Evolutionary conservation across 345 rosid genomes (phyloP), one percentile per base, ranked within the genome.

Genomic region (Boechera stricta): DNA sequence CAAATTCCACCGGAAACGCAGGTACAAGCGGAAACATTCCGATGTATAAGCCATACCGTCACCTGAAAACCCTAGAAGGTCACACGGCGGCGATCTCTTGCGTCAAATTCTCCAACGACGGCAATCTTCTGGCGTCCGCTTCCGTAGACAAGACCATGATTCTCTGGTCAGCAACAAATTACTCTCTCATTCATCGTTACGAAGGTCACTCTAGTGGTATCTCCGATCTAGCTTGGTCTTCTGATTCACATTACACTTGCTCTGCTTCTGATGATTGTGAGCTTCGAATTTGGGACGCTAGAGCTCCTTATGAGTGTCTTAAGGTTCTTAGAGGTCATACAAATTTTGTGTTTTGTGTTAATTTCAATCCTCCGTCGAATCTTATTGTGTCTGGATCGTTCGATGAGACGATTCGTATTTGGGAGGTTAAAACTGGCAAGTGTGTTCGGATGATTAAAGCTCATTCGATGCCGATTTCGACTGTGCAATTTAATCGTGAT

Each of bases 221-320:
- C 63, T 88, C 89, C 5, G 98, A 94, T 85, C 82, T 94, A 2
- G 96, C 98, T 48, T 94, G 98, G 98, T 94, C 98, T 42, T 89
- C 91, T 5, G 96, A 95, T 73, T 91, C 98, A 32, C 99, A 88
- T 80, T 92, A 95, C 82, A 89, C 94, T 71, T 95, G 98, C 80
- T 92, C 99, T 54, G 97, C 97, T 53, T 92, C 99, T 36, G 98
- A 95, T 55, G 99, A 95, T 59, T 86, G 88, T 36, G 72, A 98
- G 65, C 88, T 95, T 76, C 99, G 99, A 71, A 95, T 95, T 80
- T 95, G 99, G 99, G 91, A 88, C 13, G 84, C 99, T 4, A 90
- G 93, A 5, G 29, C 91, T 70, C 92, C 97, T 2, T 91, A 90
- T 59, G 99, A 95, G 6, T 90, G 94, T 77, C 90, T 92, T 44